Evolutionary conservation across 1,284 basidiomycete genomes (phyloP).

Genomic region (Earliella scabrosa): DNA sequence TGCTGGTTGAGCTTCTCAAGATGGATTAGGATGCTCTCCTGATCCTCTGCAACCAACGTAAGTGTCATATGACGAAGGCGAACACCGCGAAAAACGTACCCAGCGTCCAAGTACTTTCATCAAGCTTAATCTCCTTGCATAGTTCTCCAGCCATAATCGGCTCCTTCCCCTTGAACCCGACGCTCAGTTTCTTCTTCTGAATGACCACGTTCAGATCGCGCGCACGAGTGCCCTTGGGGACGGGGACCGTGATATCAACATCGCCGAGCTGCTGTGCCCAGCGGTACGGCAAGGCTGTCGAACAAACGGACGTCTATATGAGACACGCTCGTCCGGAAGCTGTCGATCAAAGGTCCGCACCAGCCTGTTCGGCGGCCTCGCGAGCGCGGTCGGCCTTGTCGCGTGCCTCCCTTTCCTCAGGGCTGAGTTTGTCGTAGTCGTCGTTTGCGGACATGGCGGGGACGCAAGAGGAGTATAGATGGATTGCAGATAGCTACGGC

Average conservation of each 20-base stretch:
- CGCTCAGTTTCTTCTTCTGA: slow-evolving; percentile 81
- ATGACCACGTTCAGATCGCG: slow-evolving; percentile 80
- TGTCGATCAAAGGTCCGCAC: slow-evolving; percentile 50
- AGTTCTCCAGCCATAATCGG: slow-evolving; percentile 90
- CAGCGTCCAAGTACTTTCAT: slow-evolving; percentile 97
- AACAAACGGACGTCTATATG: slow-evolving; percentile 18
- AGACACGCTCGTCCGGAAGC: slow-evolving; percentile 22
- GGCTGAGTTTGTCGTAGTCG: slow-evolving; percentile 79
- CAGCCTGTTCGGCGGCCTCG: slow-evolving; percentile 84
- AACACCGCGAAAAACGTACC: slow-evolving; percentile 57
- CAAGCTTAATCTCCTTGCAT: slow-evolving; percentile 91
- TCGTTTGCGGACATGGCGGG: slow-evolving; percentile 37
- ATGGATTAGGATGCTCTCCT: slow-evolving; percentile 73
- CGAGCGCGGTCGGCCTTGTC: slow-evolving; percentile 73
- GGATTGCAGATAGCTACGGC: neutral
- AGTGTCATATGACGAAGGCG: neutral
- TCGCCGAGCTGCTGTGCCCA: slow-evolving; percentile 94
- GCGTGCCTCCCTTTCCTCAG: slow-evolving; percentile 74
- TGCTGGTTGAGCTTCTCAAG: slow-evolving; percentile 88
- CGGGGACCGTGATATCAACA: slow-evolving; percentile 82
- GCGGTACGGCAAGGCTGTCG: slow-evolving; percentile 83
- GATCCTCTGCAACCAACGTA: slow-evolving; percentile 70
- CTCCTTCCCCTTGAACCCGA: slow-evolving; percentile 86
- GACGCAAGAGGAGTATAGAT: neutral
- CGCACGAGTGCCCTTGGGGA: slow-evolving; percentile 86